phyloP scores from a whole-genome alignment of 306 rosid genomes.

The Oemleria cerasiformis region DNA sequence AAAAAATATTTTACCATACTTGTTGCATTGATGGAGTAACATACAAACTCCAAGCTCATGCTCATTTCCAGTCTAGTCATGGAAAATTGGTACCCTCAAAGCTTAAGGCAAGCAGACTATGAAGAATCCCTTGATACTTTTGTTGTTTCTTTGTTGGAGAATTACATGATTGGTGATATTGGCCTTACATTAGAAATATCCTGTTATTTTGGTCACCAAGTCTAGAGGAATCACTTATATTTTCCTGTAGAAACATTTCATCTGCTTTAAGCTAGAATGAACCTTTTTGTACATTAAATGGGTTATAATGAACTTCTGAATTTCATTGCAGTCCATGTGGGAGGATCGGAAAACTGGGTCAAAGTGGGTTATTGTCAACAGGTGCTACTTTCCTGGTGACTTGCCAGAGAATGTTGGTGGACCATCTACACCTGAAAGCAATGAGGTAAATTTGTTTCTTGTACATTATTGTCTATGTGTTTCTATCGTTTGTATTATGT shows the following conservation, averaged over 20 bases:
- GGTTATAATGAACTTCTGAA: conserved; percentile 16
- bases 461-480: not conserved
- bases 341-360: conserved; percentile 71
- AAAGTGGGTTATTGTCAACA: conserved; percentile 62
- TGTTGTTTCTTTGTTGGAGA: conserved; percentile 21
- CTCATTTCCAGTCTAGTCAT: conserved; percentile 50
- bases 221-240: conserved; percentile 5
- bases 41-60: conserved; percentile 67
- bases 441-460: conserved; percentile 57
- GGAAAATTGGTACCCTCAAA: conserved; percentile 68
- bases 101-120: conserved; percentile 71
- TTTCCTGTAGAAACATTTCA: conserved; percentile 21
- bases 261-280: conserved; percentile 17
- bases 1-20: conserved; percentile 54
- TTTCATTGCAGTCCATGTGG: conserved; percentile 79
- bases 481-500: not conserved
- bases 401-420: conserved; percentile 70
- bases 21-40: conserved; percentile 65
- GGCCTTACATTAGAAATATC: conserved; percentile 8
- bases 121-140: conserved; percentile 18
- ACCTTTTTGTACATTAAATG: not conserved
- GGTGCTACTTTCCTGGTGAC: conserved; percentile 79
- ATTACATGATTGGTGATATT: not conserved
- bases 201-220: conserved; percentile 4
- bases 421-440: conserved; percentile 71